Evolutionary conservation across 805 yeast species (phyloP).

Genomic region (Saccharomyces kudriavzevii): DNA sequence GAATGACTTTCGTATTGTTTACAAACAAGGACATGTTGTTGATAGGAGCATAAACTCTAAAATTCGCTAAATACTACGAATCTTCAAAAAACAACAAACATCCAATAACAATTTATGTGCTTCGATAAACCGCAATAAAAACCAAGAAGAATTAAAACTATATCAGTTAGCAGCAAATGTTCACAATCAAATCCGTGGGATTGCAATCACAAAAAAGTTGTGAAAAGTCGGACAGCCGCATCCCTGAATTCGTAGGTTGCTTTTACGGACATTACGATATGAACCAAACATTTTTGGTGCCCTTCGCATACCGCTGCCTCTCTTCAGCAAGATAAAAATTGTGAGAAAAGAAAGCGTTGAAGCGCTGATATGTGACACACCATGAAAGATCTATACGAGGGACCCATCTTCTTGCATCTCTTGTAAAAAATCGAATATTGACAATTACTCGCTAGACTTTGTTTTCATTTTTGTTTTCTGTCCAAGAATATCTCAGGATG

Average conservation of each 20-base stretch:
- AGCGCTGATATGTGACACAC: not conserved
- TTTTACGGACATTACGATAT: not conserved
- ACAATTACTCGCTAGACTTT: not conserved
- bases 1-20: not conserved
- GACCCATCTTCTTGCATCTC: not conserved
- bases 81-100: not conserved
- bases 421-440: not conserved
- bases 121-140: not conserved
- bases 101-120: not conserved
- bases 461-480: not conserved
- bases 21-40: not conserved
- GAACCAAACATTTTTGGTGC: not conserved
- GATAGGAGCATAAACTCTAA: not conserved
- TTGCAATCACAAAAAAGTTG: not conserved
- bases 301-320: not conserved
- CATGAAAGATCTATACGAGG: not conserved
- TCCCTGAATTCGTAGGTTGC: not conserved
- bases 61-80: not conserved
- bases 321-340: not conserved
- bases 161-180: not conserved
- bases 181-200: not conserved
- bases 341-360: not conserved
- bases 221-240: not conserved
- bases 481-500: not conserved
- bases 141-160: not conserved